Evolutionary conservation across 2,329 filamentous ascomycete species (phyloP), one percentile per base, ranked within the genome.

Genomic region (Erysiphe pulchra): DNA sequence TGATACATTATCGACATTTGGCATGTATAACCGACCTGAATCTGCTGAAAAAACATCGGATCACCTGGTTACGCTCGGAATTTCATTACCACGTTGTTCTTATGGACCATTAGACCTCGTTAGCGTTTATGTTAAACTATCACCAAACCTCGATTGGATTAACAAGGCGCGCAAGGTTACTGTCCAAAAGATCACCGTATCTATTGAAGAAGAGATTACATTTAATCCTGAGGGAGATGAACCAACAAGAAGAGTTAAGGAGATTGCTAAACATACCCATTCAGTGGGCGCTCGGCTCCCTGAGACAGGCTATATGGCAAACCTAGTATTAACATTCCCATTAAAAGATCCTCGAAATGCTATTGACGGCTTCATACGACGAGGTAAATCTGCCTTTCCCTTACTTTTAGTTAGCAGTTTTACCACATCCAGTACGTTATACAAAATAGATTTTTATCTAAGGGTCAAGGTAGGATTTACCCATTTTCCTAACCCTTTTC

Each of bases 1-100:
- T 65, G 90, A 98, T 61, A 98, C 87, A 1, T 68, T 98, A 43
- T 94, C 86, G 38, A 95, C 90, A 1, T 98, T 98, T 64, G 90
- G 90, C 62, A 95, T 95, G 90, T 98, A 95, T 67, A 95, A 95
- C 63, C 79, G 85, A 46, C 87, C 86, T 14, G 87, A 94, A 61
- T 80, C 80, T 48, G 83, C 84, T 47, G 80, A 92, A 55, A 74
- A 77, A 49, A 82, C 85, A 31, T 75, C 80, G 45, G 90, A 95
- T 63, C 90, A 92, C 60, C 66, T 95, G 46, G 83, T 95, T 49
- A 92, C 84, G 9, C 66, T 95, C 46, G 84, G 82, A 41, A 92
- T 94, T 53, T 92, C 85, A 49, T 67, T 98, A 52, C 87, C 90
- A 20, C 75, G 85, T 50, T 94, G 87, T 85, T 94, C 86, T 50